A percentile compares a stretch with the other conserved stretches of the same genome.
These are phyloP conservation scores for Pseudonitzschia pungens DNA, from an alignment of 108 stramenopile species.

Conservation along the genomic window DNA sequence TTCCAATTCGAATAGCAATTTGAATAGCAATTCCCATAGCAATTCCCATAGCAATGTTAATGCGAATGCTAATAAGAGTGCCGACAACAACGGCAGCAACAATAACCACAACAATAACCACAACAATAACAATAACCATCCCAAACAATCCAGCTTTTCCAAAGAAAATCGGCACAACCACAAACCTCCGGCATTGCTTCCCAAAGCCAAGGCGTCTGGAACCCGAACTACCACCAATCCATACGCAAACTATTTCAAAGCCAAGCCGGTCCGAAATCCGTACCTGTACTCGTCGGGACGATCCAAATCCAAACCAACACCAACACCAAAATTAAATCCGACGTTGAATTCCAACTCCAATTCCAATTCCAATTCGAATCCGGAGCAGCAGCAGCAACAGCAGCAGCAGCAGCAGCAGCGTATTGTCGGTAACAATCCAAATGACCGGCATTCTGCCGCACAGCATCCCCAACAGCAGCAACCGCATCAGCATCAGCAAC, in stretches of 20 bases:
- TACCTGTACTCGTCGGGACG: slow-evolving; percentile 3
- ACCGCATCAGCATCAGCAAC: not conserved
- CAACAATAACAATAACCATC: too few species aligned
- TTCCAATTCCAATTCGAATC: too few species aligned
- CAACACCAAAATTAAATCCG: too few species aligned
- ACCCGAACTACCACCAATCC: not conserved
- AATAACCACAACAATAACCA: too few species aligned
- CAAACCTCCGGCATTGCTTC: not conserved
- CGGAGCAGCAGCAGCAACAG: not conserved
- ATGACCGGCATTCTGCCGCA: not conserved
- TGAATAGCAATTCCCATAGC: too few species aligned
- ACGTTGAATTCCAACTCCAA: too few species aligned
- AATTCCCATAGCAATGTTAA: not conserved
- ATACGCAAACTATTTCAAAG: not conserved
- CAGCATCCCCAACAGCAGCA: not conserved
- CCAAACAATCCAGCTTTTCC: too few species aligned
- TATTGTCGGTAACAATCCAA: too few species aligned
- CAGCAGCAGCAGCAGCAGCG: not conserved
- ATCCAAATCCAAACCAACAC: too few species aligned
- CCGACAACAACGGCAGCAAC: slow-evolving; percentile 3
- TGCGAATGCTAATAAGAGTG: not conserved
- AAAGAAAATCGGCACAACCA: slow-evolving; percentile 18
- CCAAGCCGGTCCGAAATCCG: not conserved
- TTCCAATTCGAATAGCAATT: too few species aligned
- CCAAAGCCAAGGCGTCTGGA: not conserved